These are phyloP conservation scores for Barnettozyma vustinii DNA, from an alignment of 805 yeast species.

Conservation along the genomic window DNA sequence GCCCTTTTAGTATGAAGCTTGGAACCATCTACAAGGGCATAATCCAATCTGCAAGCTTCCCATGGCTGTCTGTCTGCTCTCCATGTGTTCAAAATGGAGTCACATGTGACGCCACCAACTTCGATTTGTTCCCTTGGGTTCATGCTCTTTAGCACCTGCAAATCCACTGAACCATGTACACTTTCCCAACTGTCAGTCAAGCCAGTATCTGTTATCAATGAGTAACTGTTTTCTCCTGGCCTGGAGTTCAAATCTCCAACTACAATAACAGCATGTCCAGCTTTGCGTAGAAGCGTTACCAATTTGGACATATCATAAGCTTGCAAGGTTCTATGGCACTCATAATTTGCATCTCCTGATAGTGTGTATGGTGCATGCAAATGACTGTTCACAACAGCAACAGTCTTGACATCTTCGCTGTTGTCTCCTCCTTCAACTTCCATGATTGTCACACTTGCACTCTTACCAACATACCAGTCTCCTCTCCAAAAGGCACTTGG, in stretches of 20 bases:
- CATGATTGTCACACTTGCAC: constrained; percentile 70
- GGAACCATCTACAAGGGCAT: constrained; percentile 67
- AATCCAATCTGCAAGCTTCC: constrained; percentile 75
- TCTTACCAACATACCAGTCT: constrained; percentile 96
- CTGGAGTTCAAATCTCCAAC: constrained; percentile 92
- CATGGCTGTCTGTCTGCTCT: constrained; percentile 35
- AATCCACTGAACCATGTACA: constrained; percentile 44
- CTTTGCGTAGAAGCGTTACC: constrained; percentile 51
- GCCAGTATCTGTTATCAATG: constrained; percentile 62
- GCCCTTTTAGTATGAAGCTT: constrained; percentile 54
- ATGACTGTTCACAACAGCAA: constrained; percentile 85
- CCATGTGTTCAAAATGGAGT: constrained; percentile 85
- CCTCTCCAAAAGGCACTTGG: constrained; percentile 93
- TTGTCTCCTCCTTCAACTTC: constrained; percentile 26
- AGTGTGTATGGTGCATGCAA: constrained; percentile 94
- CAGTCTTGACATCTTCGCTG: constrained; percentile 38
- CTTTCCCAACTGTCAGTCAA: constrained; percentile 81
- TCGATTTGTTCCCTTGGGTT: constrained; percentile 58
- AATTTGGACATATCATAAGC: constrained; percentile 90
- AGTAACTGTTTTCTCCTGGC: constrained; percentile 81
- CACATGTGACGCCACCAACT: constrained; percentile 85
- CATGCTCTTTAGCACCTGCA: constrained; percentile 38
- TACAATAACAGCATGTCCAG: constrained; percentile 81
- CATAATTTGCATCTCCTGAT: constrained; percentile 82
- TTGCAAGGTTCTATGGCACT: constrained; percentile 87